A percentile compares a stretch with the other conserved stretches of the same genome.
Evolutionary conservation across 208 protist genomes (phyloP).

Genomic region (Strigomonas oncopelti): DNA sequence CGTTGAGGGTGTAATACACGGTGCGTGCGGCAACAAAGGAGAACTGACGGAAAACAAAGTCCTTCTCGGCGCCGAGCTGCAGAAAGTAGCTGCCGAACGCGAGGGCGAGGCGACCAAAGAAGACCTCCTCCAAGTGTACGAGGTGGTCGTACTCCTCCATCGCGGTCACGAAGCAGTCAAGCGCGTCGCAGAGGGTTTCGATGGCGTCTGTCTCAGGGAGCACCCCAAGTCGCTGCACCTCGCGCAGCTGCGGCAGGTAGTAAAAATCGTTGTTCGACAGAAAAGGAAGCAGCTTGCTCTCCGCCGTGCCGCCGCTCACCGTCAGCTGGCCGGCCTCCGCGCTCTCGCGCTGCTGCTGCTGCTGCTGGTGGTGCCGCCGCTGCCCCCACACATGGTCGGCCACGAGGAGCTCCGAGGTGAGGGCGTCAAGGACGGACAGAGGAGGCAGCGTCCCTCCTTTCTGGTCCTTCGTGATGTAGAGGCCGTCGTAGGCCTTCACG

Average conservation of each 20-base stretch:
- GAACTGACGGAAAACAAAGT: constrained; percentile 56
- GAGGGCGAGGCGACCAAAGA: constrained; percentile 35
- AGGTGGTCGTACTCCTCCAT: constrained; percentile 34
- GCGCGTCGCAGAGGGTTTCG: constrained; percentile 23
- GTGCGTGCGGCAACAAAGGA: constrained; percentile 44
- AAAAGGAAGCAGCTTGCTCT: constrained; percentile 5
- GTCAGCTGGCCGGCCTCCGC: constrained; percentile 11
- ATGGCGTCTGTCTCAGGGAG: constrained; percentile 15
- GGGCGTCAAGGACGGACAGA: constrained; percentile 12
- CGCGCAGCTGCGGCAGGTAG: constrained; percentile 11
- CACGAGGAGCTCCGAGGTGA: constrained; percentile 23
- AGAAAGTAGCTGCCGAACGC: constrained; percentile 37
- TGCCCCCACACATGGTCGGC: constrained; percentile 3
- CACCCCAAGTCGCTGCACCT: constrained; percentile 17
- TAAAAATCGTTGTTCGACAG: background rate
- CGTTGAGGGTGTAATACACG: constrained; percentile 55
- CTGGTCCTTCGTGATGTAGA: constrained; percentile 32
- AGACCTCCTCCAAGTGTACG: constrained; percentile 23
- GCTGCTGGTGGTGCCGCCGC: background rate
- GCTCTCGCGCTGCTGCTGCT: background rate
- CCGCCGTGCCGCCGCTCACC: background rate
- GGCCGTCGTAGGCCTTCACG: constrained; percentile 30
- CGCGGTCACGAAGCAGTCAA: constrained; percentile 34
- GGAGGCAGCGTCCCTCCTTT: constrained; percentile 18
- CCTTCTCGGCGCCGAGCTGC: constrained; percentile 36